Conservation (phyloP, 139 green algal genomes). For the Coccomyxa sp. region DNA sequence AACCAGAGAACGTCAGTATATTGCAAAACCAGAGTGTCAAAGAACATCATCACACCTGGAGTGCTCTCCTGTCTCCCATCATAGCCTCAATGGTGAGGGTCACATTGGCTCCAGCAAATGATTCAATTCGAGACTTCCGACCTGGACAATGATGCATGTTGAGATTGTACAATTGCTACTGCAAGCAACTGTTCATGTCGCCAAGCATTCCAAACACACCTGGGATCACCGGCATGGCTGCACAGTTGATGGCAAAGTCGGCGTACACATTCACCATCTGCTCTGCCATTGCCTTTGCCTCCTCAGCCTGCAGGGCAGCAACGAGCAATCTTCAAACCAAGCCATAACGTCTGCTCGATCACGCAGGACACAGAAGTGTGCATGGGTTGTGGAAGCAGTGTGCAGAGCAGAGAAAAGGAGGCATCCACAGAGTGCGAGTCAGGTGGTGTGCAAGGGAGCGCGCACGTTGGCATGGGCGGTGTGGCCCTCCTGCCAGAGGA, state of each 20-base stretch:
- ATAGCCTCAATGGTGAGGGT: slow-evolving; percentile 99
- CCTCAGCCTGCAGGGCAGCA: slow-evolving; percentile 48
- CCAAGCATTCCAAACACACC: not conserved
- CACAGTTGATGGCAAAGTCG: slow-evolving; percentile 67
- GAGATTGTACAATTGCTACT: not conserved
- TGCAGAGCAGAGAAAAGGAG: not conserved
- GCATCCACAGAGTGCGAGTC: not conserved
- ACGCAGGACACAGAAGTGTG: not conserved
- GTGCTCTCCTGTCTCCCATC: slow-evolving; percentile 90
- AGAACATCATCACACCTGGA: slow-evolving; percentile 52
- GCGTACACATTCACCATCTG: slow-evolving; percentile 73
- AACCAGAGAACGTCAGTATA: not conserved
- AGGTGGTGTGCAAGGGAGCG: not conserved
- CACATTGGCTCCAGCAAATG: slow-evolving; percentile 74
- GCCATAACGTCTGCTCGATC: not conserved
- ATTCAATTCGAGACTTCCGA: slow-evolving; percentile 88
- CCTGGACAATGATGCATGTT: slow-evolving; percentile 31
- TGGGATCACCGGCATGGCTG: slow-evolving; percentile 90
- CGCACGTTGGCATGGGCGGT: slow-evolving; percentile 87
- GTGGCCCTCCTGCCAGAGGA: slow-evolving; percentile 98
- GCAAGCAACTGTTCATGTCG: no score
- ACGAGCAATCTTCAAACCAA: no score
- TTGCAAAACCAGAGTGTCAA: not conserved
- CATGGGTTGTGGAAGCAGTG: not conserved
- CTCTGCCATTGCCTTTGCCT: slow-evolving; percentile 83